Base-by-base conservation (phyloP, 2,329 filamentous ascomycete genomes). In the Talaromyces albobiverticillius region DNA sequence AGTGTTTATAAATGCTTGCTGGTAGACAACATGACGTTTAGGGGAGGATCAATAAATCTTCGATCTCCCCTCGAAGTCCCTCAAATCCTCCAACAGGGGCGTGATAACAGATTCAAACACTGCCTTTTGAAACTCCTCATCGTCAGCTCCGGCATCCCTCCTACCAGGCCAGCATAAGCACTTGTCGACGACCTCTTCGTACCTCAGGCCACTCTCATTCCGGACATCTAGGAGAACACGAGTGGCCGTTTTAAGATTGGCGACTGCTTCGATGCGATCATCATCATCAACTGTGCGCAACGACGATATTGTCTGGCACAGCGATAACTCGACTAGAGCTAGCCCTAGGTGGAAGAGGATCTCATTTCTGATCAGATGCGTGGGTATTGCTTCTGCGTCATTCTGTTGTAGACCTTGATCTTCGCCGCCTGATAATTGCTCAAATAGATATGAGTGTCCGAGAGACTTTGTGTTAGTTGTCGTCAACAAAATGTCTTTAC, bases 171-270 rank as follows among this genome's bases (percentile, higher is more conserved):
- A 58, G 34, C 11, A 53, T n/a, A 58, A 43, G 50, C 51, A 57
- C 26, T 56, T 53, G 6, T 54, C 45, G 11, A 56, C 50, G 3
- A 50, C 54, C 31, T 56, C 54, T 1, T 50, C 42, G 18, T 56
- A 51, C 25, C 11, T 43, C 46, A 32, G 29, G 8, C 62, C 63
- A 55, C 59, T 59, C 54, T 63, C 56, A 50, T 34, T 20, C 23
- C 56, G 53, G 4, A 64, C 58, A 10, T 31, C 11, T 4, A 53
- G 41, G 1, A 64, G 48, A 32, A 42, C 22, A 14, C 56, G 53
- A 13, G 56, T 34, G n/a, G 57, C 61, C 6, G 60, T 62, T 42
- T 64, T 65, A 6, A 62, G 45, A 31, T 61, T 50, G 4, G 49
- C 25, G 16, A 53, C 31, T 14, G 46, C 53, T 34, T 60, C 57